Evolutionary conservation across 768 basidiomycete genomes (phyloP).

Genomic region (Leccinum imitatum): DNA sequence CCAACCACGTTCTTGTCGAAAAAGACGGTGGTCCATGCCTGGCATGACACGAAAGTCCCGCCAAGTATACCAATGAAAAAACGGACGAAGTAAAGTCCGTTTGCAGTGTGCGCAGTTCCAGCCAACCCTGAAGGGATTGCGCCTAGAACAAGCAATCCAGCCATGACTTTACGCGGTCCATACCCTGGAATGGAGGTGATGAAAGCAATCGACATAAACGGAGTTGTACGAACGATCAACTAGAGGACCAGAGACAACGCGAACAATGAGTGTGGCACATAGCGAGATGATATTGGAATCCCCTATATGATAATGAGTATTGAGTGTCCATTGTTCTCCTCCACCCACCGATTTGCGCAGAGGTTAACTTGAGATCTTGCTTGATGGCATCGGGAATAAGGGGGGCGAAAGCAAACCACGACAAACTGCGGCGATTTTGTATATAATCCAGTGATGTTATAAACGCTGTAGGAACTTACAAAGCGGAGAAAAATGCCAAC

Average conservation of each 20-base stretch:
- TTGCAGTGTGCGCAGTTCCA: constrained; percentile 44
- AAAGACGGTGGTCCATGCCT: constrained; percentile 60
- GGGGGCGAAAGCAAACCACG: constrained; percentile 64
- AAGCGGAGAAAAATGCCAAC: constrained; percentile 53
- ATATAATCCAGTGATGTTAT: background rate
- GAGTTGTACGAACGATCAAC: constrained; percentile 37
- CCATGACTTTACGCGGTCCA: constrained; percentile 58
- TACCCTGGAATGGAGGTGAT: constrained; percentile 25
- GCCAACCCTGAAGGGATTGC: constrained; percentile 61
- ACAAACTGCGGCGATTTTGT: constrained; percentile 23
- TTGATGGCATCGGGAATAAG: constrained; percentile 57
- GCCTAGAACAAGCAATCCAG: constrained; percentile 48
- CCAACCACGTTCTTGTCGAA: constrained; percentile 53
- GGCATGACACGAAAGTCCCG: constrained; percentile 59
- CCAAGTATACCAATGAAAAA: constrained; percentile 65
- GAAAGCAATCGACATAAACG: background rate
- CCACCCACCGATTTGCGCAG: constrained; percentile 40
- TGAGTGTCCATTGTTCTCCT: background rate
- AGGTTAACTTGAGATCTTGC: constrained; percentile 48
- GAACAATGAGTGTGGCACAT: constrained; percentile 48
- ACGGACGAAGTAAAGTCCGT: constrained; percentile 43
- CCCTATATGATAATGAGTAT: constrained; percentile 19
- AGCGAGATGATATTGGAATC: constrained; percentile 52
- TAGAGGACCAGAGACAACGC: constrained; percentile 49
- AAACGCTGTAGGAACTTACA: constrained; percentile 22